Evolutionary conservation across 1,139 yeast genomes (phyloP), one percentile per base, ranked within the genome.

Genomic region (Blastobotrys illinoisensis): DNA sequence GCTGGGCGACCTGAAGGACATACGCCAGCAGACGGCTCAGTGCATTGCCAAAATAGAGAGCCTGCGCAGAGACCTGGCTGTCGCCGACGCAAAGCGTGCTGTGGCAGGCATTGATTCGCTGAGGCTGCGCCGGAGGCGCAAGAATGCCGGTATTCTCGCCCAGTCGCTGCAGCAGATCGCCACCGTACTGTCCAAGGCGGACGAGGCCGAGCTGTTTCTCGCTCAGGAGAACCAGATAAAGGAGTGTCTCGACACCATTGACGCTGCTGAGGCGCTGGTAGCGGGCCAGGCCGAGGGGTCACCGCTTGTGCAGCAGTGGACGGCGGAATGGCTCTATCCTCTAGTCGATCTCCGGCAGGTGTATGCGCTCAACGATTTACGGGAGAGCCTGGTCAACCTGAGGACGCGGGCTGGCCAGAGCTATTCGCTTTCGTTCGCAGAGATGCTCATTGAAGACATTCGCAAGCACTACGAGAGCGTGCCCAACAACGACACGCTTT

Each of bases 1-100:
- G 0, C 74, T 95, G 55, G 90, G 84, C 54, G 96, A 88, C 62
- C 79, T 95, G 56, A 79, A 81, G 60, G 76, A 75, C 9, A 84
- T 93, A 48, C 81, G 83, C 54, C 67, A 67, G 1, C 82, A 82
- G 59, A 82, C 95, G 0, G 71, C 76, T 6, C 67, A 69, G 7
- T 79, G 90, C 44, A 74, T 85, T 0, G 69, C 69, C 1, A 72
- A 77, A 49, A 76, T 88, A 51, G 71, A 77, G 32, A 66, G 65
- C 1, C 72, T 91, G 14, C 71, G 78, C 48, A 54, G 63, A 58
- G 62, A 64, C n/a, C 53, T 69, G 32, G 58, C 54, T 9, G 50
- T 51, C 0, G 68, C 84, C 20, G 85, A 84, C 55, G 63, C 67
- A 13, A 72, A 76, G 9, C 82, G 82, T 56, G 80, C 86, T 1